These are phyloP conservation scores for Populus simonii DNA, from an alignment of 345 rosid species.

Conservation along the genomic window DNA sequence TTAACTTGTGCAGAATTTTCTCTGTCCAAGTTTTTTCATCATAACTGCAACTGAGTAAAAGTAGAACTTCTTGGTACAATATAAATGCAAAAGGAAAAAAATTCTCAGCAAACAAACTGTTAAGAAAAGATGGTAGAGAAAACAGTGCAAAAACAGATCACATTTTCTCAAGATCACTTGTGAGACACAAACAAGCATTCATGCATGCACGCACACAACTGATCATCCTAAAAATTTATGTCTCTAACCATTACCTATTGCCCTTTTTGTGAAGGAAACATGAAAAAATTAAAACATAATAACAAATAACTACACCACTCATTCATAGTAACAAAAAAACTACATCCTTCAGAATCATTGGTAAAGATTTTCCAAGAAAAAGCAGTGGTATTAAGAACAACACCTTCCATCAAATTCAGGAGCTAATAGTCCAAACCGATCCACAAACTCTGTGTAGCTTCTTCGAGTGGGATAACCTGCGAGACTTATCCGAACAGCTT, in stretches of 20 bases:
- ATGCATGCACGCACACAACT: background rate
- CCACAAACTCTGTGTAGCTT: constrained; percentile 80
- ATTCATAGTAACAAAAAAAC: background rate
- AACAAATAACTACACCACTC: background rate
- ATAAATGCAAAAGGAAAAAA: background rate
- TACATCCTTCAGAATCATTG: background rate
- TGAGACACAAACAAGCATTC: background rate
- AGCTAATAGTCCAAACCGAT: constrained; percentile 82
- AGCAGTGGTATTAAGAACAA: background rate
- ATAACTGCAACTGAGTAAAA: constrained; percentile 39
- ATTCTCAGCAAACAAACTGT: background rate
- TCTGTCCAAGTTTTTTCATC: constrained; percentile 74
- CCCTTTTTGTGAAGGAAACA: background rate
- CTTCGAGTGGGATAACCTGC: constrained; percentile 98
- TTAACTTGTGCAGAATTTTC: constrained; percentile 65
- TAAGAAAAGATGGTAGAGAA: background rate
- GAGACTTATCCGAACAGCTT: constrained; percentile 96
- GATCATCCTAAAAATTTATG: background rate
- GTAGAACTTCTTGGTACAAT: background rate
- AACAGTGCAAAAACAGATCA: background rate
- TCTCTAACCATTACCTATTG: background rate
- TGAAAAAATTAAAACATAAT: background rate
- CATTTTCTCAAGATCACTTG: background rate
- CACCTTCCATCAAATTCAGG: constrained; percentile 84
- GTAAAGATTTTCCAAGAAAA: constrained; percentile 3